Conservation (phyloP, 2,329 filamentous ascomycete genomes). For the Byssoonygena ceratinophila region DNA sequence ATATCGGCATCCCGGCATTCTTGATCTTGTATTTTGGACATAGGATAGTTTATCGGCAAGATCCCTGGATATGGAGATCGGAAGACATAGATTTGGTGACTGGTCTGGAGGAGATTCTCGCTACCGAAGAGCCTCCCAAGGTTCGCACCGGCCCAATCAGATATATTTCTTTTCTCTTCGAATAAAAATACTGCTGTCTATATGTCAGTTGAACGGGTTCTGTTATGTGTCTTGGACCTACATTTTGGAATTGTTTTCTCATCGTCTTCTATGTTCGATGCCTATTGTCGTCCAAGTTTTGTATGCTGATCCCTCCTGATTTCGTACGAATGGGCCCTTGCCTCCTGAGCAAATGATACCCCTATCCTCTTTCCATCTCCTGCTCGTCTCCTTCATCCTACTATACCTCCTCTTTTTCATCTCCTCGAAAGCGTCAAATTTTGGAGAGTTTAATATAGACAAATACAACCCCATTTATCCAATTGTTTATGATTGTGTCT, state of each 20-base stretch:
- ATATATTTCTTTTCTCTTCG: slow-evolving; percentile 15
- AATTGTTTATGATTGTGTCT: too few species aligned
- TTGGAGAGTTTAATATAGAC: too few species aligned
- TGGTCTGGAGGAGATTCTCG: slow-evolving; percentile 44
- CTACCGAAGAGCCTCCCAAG: slow-evolving; percentile 32
- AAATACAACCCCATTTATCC: too few species aligned
- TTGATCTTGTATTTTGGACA: slow-evolving; percentile 45
- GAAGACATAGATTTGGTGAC: slow-evolving; percentile 45
- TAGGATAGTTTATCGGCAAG: slow-evolving; percentile 36
- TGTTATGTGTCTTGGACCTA: not conserved
- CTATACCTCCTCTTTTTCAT: not conserved
- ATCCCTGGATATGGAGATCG: slow-evolving; percentile 44
- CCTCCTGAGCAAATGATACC: not conserved
- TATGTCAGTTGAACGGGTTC: not conserved
- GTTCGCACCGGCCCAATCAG: slow-evolving; percentile 17
- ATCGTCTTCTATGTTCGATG: not conserved
- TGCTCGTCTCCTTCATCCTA: not conserved
- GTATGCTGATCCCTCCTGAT: too few species aligned
- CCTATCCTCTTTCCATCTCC: not conserved
- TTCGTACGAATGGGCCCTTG: not conserved
- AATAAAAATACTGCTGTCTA: slow-evolving; percentile 7
- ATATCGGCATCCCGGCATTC: slow-evolving; percentile 57
- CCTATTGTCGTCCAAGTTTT: too few species aligned
- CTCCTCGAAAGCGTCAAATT: too few species aligned
- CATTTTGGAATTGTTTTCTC: too few species aligned